Base-by-base conservation (phyloP, 1,139 yeast species). In the Candida albicans region DNA sequence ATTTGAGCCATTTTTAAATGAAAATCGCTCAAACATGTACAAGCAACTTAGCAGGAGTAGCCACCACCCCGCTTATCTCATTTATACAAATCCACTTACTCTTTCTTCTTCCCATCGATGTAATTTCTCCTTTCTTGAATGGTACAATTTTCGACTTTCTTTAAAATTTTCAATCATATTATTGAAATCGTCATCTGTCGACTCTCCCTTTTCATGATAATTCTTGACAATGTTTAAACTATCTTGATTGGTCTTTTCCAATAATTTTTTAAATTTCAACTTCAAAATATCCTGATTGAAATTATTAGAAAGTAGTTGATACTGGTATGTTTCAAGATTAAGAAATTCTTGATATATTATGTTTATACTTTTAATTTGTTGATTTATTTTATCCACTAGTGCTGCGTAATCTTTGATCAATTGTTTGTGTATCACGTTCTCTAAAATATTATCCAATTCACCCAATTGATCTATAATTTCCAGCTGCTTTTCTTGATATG, bases 71-170 rank as follows among this genome's bases (percentile, higher is more conserved):
- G 14, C 11, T 12, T n/a, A 14, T 11, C 6, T 4, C 34, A 18
- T 24, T 36, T 30, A 64, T 35, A 62, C 50, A 42, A 68, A 60
- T 11, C 86, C 87, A 27, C 81, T 77, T 0, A 84, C 84, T 44
- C 91, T 63, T 49, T 83, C 87, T 56, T 84, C 90, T 42, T 76
- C 70, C 76, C 87, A 75, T 39, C 91, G 64, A 51, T 77, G 75
- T 49, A 81, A 59, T 53, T 82, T 77, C 59, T 84, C 90, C 46
- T 67, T 68, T 31, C 84, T 64, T 43, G 77, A 57, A 59, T 85
- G 86, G 47, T 73, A 81, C 32, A 56, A 51, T 49, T 75, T 75
- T 29, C 89, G 59, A 42, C 70, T 70, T 9, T 52, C 52, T 41
- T 73, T 67, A 54, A 82, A 85, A 11, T 62, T 62, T 25, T 59